phyloP scores from a whole-genome alignment of 2,329 filamentous ascomycete genomes.

The Nemania bipapillata region DNA sequence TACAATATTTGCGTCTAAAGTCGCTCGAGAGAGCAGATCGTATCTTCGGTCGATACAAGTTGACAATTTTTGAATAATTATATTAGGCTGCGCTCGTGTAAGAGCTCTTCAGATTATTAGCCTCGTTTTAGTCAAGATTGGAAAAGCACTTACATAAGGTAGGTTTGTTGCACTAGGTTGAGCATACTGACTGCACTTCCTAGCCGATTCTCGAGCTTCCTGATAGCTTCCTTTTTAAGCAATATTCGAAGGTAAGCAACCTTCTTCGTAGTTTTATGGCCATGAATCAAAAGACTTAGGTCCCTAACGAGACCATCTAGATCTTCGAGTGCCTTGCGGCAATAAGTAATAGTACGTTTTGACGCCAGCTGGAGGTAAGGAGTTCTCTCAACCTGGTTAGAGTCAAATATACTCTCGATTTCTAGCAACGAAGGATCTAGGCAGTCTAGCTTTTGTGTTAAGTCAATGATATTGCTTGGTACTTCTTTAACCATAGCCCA shows the following conservation, averaged over 20 bases:
- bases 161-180: conserved; percentile 12
- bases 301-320: neutral
- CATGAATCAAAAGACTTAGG: neutral
- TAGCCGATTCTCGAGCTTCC: conserved; percentile 7
- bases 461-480: conserved; percentile 5
- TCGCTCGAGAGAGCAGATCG: neutral
- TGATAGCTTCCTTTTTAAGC: neutral
- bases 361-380: no score
- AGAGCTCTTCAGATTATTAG: neutral
- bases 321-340: conserved; percentile 2
- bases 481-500: neutral
- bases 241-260: neutral
- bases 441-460: conserved; percentile 2
- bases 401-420: no score
- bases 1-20: neutral
- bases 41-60: neutral
- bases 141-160: neutral
- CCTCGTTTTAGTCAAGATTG: neutral
- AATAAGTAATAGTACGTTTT: no score
- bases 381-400: no score
- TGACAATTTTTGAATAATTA: conserved; percentile 1
- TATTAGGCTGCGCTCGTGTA: neutral
- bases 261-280: neutral
- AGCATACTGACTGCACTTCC: conserved; percentile 1
- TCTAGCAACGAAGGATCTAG: neutral